phyloP scores from a whole-genome alignment of 176 grass and related monocot species.

The Aegilops umbellulata region DNA sequence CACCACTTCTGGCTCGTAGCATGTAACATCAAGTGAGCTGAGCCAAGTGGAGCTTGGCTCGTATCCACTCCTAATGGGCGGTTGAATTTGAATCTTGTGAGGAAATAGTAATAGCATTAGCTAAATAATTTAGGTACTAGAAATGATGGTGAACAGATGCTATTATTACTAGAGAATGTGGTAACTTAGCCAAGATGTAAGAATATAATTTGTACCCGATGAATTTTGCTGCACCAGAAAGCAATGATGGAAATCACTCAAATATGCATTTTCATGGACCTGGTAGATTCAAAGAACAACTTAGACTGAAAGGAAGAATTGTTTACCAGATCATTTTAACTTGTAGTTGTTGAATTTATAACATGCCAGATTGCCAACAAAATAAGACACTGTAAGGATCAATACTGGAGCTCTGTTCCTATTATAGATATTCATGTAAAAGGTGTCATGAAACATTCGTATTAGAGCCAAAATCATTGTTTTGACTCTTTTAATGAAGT shows the following conservation, averaged over 20 bases:
- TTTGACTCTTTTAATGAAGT: too few relatives aligned
- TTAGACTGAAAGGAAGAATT: slow-evolving; percentile 1
- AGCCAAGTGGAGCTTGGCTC: not conserved
- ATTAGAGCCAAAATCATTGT: not conserved
- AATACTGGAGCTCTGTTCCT: not conserved
- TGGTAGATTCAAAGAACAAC: slow-evolving; percentile 29
- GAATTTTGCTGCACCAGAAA: slow-evolving; percentile 68
- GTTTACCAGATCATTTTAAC: not conserved
- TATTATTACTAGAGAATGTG: not conserved
- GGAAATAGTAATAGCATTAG: not conserved
- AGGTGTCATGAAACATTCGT: not conserved
- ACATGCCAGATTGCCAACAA: not conserved
- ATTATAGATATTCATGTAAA: slow-evolving; percentile 7
- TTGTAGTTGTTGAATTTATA: slow-evolving; percentile 8
- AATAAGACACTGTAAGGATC: not conserved
- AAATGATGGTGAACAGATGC: not conserved
- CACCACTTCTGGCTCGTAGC: not conserved
- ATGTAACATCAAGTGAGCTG: not conserved
- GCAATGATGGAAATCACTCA: slow-evolving; percentile 93
- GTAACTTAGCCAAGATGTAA: slow-evolving; percentile 8
- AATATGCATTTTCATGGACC: slow-evolving; percentile 97
- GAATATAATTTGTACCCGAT: slow-evolving; percentile 44
- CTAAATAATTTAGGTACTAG: not conserved
- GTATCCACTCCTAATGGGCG: not conserved
- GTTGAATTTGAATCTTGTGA: not conserved